Evolutionary conservation across 148 eudicot species (phyloP).

Genomic region (Pouteria glomerata): DNA sequence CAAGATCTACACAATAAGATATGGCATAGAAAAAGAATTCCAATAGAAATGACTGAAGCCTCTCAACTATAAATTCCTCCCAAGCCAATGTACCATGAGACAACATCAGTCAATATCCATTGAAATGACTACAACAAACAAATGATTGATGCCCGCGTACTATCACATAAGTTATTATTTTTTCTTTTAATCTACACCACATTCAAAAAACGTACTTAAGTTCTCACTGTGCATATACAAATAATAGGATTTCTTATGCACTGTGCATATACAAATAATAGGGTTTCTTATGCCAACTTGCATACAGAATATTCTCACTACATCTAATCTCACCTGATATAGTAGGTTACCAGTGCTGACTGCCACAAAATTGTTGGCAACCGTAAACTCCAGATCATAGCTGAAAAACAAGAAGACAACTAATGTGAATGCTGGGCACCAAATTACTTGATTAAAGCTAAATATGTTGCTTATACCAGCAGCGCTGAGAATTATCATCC

Average conservation of each 20-base stretch:
- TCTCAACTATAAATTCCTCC: not conserved
- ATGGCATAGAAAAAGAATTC: not conserved
- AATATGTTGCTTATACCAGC: constrained; percentile 58
- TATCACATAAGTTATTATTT: not conserved
- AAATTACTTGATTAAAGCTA: constrained; percentile 2
- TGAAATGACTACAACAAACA: not conserved
- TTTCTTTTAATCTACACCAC: not conserved
- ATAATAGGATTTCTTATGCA: not conserved
- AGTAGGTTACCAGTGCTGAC: constrained; percentile 86
- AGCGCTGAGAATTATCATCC: constrained; percentile 79
- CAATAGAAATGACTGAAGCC: not conserved
- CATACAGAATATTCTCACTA: not conserved
- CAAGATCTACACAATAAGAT: too few species aligned
- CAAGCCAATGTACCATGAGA: not conserved
- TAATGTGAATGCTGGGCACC: constrained; percentile 5
- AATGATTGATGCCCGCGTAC: not conserved
- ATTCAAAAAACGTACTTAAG: not conserved
- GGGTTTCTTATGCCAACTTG: not conserved
- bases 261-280: too few species aligned
- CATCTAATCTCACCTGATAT: constrained; percentile 63
- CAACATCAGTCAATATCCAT: constrained; percentile 2
- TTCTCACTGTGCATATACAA: not conserved
- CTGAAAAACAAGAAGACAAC: constrained; percentile 31
- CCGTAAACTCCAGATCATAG: constrained; percentile 94
- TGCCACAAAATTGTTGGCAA: constrained; percentile 79